phyloP scores from a whole-genome alignment of 495 filamentous ascomycete genomes.

The Thozetella sp. region DNA sequence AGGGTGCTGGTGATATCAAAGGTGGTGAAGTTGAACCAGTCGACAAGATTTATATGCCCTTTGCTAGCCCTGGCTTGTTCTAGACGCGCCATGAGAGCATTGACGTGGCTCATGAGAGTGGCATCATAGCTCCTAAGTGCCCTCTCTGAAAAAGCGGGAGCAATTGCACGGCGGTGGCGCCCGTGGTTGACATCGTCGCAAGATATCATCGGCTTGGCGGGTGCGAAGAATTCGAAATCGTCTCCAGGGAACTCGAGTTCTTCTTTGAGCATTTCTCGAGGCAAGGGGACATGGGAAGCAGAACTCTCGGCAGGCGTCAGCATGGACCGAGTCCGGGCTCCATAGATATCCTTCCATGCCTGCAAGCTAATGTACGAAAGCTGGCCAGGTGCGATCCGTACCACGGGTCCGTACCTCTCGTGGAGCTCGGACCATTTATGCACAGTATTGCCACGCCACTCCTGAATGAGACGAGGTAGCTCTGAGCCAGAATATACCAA shows the following conservation, averaged over 20 bases:
- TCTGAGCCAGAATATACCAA: slow-evolving; percentile 12
- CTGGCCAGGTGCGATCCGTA: slow-evolving; percentile 21
- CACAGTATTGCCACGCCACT: slow-evolving; percentile 12
- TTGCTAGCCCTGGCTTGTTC: slow-evolving; percentile 7
- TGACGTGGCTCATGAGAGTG: neutral
- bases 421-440: slow-evolving; percentile 16
- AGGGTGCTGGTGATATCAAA: slow-evolving; percentile 62
- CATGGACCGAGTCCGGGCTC: slow-evolving; percentile 1
- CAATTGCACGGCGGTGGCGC: slow-evolving; percentile 10
- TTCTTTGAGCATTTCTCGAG: slow-evolving; percentile 14
- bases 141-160: slow-evolving; percentile 7
- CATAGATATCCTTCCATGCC: slow-evolving; percentile 25
- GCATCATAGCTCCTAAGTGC: slow-evolving; percentile 8
- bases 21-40: slow-evolving; percentile 57
- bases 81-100: slow-evolving; percentile 4
- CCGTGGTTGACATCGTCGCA: slow-evolving; percentile 12
- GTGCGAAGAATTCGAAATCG: slow-evolving; percentile 14
- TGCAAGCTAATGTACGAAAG: slow-evolving; percentile 16
- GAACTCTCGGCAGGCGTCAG: too few species aligned
- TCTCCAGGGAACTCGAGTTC: slow-evolving; percentile 13
- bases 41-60: slow-evolving; percentile 37
- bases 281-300: too few species aligned
- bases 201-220: slow-evolving; percentile 14
- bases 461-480: slow-evolving; percentile 11
- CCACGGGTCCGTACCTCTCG: slow-evolving; percentile 17